A percentile compares a stretch with the other conserved stretches of the same genome.
Conservation (phyloP, 352 stramenopile species). For the Phytophthora citrophthora region DNA sequence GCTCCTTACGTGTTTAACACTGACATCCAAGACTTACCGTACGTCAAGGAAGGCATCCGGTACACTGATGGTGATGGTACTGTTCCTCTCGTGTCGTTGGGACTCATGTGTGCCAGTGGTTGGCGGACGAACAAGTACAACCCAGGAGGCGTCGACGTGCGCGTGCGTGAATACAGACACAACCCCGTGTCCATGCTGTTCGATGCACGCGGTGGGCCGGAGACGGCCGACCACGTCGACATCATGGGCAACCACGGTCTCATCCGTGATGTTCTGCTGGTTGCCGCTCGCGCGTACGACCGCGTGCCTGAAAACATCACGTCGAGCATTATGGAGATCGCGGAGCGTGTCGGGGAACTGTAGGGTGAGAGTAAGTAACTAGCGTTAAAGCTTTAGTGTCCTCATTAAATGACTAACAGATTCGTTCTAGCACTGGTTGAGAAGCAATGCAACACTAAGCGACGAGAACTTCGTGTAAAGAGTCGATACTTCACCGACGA, state of each 20-base stretch:
- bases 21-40: constrained; percentile 64
- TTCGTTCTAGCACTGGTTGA: too few species aligned
- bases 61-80: constrained; percentile 94
- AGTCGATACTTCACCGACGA: constrained; percentile 23
- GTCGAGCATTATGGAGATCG: constrained; percentile 73
- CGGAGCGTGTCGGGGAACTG: constrained; percentile 54
- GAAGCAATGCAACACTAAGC: too few species aligned
- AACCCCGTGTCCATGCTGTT: constrained; percentile 80
- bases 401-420: too few species aligned
- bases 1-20: constrained; percentile 76
- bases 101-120: constrained; percentile 93
- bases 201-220: constrained; percentile 70
- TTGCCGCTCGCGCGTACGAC: constrained; percentile 71
- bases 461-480: too few species aligned
- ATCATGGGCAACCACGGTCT: constrained; percentile 95
- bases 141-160: constrained; percentile 85
- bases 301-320: constrained; percentile 74
- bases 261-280: constrained; percentile 78
- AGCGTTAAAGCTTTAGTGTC: neutral
- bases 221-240: constrained; percentile 93
- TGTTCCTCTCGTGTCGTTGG: constrained; percentile 92
- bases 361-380: constrained; percentile 15
- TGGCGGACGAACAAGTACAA: constrained; percentile 90
- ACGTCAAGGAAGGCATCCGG: constrained; percentile 80
- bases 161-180: constrained; percentile 79